Evolutionary conservation across 176 grass and related monocot species (phyloP), one percentile per base, ranked within the genome.

Genomic region (Rhipidocladum racemiflorum): DNA sequence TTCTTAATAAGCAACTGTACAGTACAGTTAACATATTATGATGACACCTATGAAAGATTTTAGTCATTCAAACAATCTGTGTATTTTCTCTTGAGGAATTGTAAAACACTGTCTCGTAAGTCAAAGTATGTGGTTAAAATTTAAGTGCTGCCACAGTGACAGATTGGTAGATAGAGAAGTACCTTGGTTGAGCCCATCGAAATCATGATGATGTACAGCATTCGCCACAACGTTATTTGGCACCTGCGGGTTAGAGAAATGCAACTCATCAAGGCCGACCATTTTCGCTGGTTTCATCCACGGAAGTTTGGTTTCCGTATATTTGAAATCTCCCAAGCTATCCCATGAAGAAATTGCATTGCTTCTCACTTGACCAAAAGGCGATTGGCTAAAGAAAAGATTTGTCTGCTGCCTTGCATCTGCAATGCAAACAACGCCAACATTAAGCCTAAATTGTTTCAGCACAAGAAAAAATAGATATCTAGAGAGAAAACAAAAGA

Each of bases 101-200:
- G n/a, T 40, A 40, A 50, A 36, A n/a, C 11, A 5, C 17, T 18
- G 36, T 12, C 46, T 38, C 14, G 0, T 20, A 44, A 68, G 63
- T 66, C 13, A 55, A 72, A 15, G n/a, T 13, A 15, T 38, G 15
- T 40, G 53, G 34, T 39, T 50, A 25, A 83, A 73, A 62, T 15
- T 60, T 39, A 10, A 73, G 8, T 83, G 30, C 3, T 13, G 57
- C 0, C 2, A 51, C 12, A 73, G 65, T 28, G 5, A 64, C 64
- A 48, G 24, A 54, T 70, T 69, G 16, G 25, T 0, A 29, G 59
- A 44, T 40, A 77, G 21, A 53, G 46, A 83, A 56, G 25, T 84
- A 97, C 95, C 95, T 91, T 92, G 88, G 90, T 92, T 87, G 65
- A 91, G 84, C 44, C 88, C 81, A 40, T 91, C 78, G 65, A 91